Conservation (phyloP, 208 protist genomes). For the Trypanosoma vivax region DNA sequence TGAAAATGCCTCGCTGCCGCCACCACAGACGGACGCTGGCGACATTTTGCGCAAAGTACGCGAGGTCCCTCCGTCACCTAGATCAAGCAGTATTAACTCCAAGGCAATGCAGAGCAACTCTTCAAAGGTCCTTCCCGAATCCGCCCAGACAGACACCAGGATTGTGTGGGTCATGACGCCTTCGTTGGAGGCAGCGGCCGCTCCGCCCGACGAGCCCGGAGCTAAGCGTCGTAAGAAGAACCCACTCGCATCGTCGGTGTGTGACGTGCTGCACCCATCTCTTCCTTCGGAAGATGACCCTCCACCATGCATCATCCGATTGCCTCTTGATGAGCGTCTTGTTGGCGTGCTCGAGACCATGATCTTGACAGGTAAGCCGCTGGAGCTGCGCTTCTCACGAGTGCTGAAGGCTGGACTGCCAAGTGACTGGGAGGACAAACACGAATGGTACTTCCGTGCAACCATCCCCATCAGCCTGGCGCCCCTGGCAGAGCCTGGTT, state of each 20-base stretch:
- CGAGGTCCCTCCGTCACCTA: slow-evolving; percentile 40
- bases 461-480: slow-evolving; percentile 43
- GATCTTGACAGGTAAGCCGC: slow-evolving; percentile 31
- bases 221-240: slow-evolving; percentile 24
- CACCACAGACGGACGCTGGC: slow-evolving; percentile 16
- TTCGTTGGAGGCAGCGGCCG: slow-evolving; percentile 4
- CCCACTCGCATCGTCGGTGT: slow-evolving; percentile 8
- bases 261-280: slow-evolving; percentile 23
- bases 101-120: slow-evolving; percentile 14
- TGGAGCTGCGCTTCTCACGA: slow-evolving; percentile 55
- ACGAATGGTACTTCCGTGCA: slow-evolving; percentile 62
- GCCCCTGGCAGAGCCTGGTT: slow-evolving; percentile 55
- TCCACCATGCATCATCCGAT: slow-evolving; percentile 66
- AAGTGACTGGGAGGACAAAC: slow-evolving; percentile 79
- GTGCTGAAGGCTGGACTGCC: slow-evolving; percentile 53
- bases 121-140: not conserved
- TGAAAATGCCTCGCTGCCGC: slow-evolving; percentile 28
- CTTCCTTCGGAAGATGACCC: slow-evolving; percentile 36
- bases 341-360: slow-evolving; percentile 45
- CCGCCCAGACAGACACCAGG: not conserved
- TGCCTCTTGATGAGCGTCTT: slow-evolving; percentile 51
- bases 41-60: slow-evolving; percentile 45
- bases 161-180: slow-evolving; percentile 31
- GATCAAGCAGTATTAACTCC: not conserved
- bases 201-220: slow-evolving; percentile 15